These are phyloP conservation scores for Ceratobasidium sp. DNA, from an alignment of 1,284 basidiomycete genomes.

Conservation along the genomic window DNA sequence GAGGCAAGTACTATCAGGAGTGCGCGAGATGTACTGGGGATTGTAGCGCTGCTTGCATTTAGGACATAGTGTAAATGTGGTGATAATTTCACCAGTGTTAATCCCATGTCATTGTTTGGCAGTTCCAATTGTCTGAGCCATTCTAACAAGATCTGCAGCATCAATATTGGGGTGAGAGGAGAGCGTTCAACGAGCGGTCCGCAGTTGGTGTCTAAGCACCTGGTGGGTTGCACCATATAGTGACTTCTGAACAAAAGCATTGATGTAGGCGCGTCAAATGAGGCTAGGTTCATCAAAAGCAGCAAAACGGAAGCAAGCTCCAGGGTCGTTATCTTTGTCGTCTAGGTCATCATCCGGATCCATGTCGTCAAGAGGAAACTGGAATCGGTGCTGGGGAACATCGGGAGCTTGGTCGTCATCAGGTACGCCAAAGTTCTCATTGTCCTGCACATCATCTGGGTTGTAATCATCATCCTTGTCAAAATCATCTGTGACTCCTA, in stretches of 20 bases:
- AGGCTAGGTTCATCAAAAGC: neutral
- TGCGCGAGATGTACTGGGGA: neutral
- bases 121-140: conserved; percentile 15
- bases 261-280: neutral
- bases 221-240: neutral
- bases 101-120: neutral
- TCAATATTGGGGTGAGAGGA: neutral
- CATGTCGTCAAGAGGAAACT: no score
- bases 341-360: no score
- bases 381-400: neutral
- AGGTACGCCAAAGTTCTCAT: no score
- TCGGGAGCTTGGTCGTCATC: neutral
- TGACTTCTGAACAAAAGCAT: conserved; percentile 8
- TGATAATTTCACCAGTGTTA: neutral
- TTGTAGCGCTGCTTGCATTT: neutral
- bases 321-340: no score
- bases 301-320: no score
- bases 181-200: neutral
- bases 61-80: conserved; percentile 20
- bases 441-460: neutral
- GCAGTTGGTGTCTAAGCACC: neutral
- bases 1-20: neutral
- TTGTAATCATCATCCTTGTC: no score
- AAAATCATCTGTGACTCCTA: neutral
- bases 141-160: neutral